Evolutionary conservation across 2,329 filamentous ascomycete genomes (phyloP), one percentile per base, ranked within the genome.

Genomic region (Didymella segeticola): DNA sequence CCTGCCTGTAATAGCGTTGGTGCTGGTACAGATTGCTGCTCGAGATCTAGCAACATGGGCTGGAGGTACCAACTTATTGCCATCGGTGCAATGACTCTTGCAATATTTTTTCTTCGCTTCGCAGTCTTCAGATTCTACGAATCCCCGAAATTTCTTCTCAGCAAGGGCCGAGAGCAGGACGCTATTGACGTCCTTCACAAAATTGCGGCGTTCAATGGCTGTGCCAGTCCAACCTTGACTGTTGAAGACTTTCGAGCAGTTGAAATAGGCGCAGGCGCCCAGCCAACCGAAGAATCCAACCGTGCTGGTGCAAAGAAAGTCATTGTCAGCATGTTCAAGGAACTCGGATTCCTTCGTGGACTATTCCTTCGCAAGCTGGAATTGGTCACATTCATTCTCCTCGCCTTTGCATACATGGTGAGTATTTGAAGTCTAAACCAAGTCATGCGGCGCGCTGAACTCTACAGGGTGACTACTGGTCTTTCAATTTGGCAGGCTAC

Each of bases 401-500:
- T 70, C 9, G 67, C 60, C 5, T 54, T 70, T n/a, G 58, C 67
- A 3, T 70, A 70, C 43, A 68, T 68, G 65, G n/a, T n/a, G n/a
- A n/a, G n/a, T n/a, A n/a, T n/a, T n/a, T n/a, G n/a, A n/a, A n/a
- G n/a, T n/a, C n/a, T n/a, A n/a, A n/a, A n/a, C n/a, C n/a, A n/a
- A n/a, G n/a, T n/a, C n/a, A n/a, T n/a, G n/a, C n/a, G n/a, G n/a
- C n/a, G n/a, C n/a, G n/a, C n/a, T n/a, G n/a, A n/a, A n/a, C n/a
- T n/a, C n/a, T n/a, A n/a, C n/a, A n/a, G n/a, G 67, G 67, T 14
- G 64, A 70, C 30, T 70, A 70, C 61, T 70, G 67, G 66, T 70
- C 67, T 8, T 70, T 70, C 51, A 70, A 70, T 22, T 58, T 70
- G 3, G 67, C 66, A n/a, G 64, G 67, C 3, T 34, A 46, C 20